Conservation (phyloP, 2,329 filamentous ascomycete species). For the Fusarium burgessii region DNA sequence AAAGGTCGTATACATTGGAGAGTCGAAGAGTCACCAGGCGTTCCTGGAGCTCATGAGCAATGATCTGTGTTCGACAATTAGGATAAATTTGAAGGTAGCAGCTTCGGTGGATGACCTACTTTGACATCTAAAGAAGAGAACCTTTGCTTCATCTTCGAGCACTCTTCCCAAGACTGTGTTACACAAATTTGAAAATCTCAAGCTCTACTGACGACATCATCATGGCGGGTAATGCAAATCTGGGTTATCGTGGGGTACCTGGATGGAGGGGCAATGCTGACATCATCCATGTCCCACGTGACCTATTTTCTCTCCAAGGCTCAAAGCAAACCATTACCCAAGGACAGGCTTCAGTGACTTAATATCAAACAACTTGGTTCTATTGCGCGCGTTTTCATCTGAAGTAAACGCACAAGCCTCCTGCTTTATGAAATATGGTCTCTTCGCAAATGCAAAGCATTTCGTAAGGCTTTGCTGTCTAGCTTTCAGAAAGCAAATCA, state of each 20-base stretch:
- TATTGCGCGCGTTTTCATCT: too few species aligned
- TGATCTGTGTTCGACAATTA: slow-evolving; percentile 70
- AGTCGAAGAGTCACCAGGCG: slow-evolving; percentile 83
- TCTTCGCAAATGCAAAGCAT: too few species aligned
- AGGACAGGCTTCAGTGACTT: too few species aligned
- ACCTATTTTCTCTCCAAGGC: neutral
- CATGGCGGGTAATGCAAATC: slow-evolving; percentile 17
- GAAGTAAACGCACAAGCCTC: too few species aligned
- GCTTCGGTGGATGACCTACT: slow-evolving; percentile 53
- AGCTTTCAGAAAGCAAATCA: too few species aligned
- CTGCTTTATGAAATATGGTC: too few species aligned
- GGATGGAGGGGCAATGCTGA: slow-evolving; percentile 40
- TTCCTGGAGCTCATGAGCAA: slow-evolving; percentile 89
- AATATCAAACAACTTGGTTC: too few species aligned
- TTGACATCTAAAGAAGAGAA: slow-evolving; percentile 85
- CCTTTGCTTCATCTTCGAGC: slow-evolving; percentile 76
- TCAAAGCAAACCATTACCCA: neutral
- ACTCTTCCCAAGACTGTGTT: slow-evolving; percentile 1
- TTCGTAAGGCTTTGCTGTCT: too few species aligned
- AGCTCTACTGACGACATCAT: slow-evolving; percentile 22
- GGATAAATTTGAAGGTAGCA: neutral
- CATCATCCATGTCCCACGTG: slow-evolving; percentile 33
- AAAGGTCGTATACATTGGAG: slow-evolving; percentile 95
- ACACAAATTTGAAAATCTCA: slow-evolving; percentile 26
- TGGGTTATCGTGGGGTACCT: slow-evolving; percentile 23